Conservation (phyloP, 1,139 yeast genomes). For the Geotrichum siamense region DNA sequence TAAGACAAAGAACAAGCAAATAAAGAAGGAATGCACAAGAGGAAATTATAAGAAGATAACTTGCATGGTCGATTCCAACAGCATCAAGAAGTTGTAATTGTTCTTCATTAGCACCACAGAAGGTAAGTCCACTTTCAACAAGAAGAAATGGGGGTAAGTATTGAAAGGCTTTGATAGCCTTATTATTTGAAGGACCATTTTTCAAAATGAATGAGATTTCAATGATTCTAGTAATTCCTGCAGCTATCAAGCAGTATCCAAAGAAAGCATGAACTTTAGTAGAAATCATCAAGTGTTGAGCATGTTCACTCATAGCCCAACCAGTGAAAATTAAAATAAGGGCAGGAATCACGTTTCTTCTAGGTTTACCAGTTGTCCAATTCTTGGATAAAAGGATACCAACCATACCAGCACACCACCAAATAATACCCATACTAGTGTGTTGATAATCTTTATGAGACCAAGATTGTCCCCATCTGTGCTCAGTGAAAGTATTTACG, state of each 20-base stretch:
- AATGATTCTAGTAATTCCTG: conserved; percentile 64
- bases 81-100: conserved; percentile 64
- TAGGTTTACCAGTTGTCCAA: conserved; percentile 24
- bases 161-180: conserved; percentile 62
- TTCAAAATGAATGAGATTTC: conserved; percentile 68
- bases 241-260: conserved; percentile 71
- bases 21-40: conserved; percentile 69
- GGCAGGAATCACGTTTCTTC: conserved; percentile 73
- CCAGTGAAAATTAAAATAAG: conserved; percentile 79
- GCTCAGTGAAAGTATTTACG: conserved; percentile 91
- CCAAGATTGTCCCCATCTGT: conserved; percentile 94
- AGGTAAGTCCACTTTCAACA: conserved; percentile 67
- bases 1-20: conserved; percentile 53
- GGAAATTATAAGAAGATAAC: conserved; percentile 66
- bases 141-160: conserved; percentile 76
- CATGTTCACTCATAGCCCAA: conserved; percentile 88
- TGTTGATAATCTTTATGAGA: conserved; percentile 80
- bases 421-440: conserved; percentile 89
- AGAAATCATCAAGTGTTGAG: conserved; percentile 64
- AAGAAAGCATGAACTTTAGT: conserved; percentile 84
- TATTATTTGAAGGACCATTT: conserved; percentile 39
- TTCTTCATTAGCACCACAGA: conserved; percentile 91
- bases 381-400: conserved; percentile 61
- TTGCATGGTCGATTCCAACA: conserved; percentile 75
- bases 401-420: conserved; percentile 91